Conservation (phyloP, 1,284 basidiomycete genomes). For the Abortiporus biennis region DNA sequence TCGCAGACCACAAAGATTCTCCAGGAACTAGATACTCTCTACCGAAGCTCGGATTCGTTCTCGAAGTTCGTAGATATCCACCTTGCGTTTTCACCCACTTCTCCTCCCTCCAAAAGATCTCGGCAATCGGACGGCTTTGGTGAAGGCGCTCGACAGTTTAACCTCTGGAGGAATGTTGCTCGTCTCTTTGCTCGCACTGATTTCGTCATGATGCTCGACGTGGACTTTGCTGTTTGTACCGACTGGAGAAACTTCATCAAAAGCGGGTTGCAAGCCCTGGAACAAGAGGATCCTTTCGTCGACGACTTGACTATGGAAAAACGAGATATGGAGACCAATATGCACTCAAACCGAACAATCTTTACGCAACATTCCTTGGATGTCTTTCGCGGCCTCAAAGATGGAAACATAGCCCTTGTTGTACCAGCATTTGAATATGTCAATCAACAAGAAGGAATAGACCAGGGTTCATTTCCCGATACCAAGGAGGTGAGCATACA, state of each 20-base stretch:
- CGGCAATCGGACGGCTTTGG: slow-evolving; percentile 12
- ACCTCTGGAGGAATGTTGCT: slow-evolving; percentile 82
- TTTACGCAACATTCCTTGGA: too few species aligned
- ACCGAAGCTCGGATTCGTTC: slow-evolving; percentile 59
- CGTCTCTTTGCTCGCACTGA: slow-evolving; percentile 75
- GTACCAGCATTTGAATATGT: slow-evolving; percentile 76
- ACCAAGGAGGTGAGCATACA: slow-evolving; percentile 46
- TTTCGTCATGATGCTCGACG: slow-evolving; percentile 84
- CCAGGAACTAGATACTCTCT: slow-evolving; percentile 55
- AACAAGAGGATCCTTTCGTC: neutral
- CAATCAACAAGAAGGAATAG: slow-evolving; percentile 51
- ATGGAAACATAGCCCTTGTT: slow-evolving; percentile 60
- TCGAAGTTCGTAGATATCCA: slow-evolving; percentile 77
- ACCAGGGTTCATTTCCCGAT: slow-evolving; percentile 53
- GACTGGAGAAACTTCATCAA: slow-evolving; percentile 58
- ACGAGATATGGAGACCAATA: neutral
- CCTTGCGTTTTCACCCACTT: slow-evolving; percentile 74
- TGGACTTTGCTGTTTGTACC: slow-evolving; percentile 80
- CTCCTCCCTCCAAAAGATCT: slow-evolving; percentile 17
- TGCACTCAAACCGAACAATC: slow-evolving; percentile 41
- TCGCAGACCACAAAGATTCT: slow-evolving; percentile 41
- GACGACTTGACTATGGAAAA: too few species aligned
- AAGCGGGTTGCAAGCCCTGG: neutral
- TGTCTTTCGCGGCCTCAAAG: slow-evolving; percentile 20
- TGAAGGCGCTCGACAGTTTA: slow-evolving; percentile 65